Percentiles rank a stretch among this genome's conserved stretches.
These are phyloP conservation scores for Sistotremastrum niveocremeum DNA, from an alignment of 768 basidiomycete genomes.

Conservation along the genomic window DNA sequence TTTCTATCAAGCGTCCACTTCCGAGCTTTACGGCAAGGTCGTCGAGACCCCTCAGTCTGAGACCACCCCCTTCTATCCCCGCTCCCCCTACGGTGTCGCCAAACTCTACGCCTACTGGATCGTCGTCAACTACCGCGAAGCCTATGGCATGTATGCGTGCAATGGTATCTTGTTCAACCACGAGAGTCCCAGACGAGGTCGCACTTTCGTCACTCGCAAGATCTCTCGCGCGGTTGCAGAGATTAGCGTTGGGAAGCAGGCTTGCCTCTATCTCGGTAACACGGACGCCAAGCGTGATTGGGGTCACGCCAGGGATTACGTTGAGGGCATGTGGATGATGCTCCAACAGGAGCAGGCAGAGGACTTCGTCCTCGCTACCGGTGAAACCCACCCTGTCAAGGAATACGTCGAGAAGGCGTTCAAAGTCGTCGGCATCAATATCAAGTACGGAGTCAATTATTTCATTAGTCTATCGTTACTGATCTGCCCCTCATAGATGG, in stretches of 20 bases:
- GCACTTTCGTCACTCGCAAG: conserved; percentile 95
- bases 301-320: conserved; percentile 91
- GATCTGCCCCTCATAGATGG: conserved; percentile 38
- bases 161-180: conserved; percentile 98
- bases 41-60: conserved; percentile 92
- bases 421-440: conserved; percentile 43
- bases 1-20: conserved; percentile 97
- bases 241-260: conserved; percentile 78
- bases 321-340: conserved; percentile 98
- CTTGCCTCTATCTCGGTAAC: conserved; percentile 88
- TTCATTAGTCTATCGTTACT: conserved; percentile 2
- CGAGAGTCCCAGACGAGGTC: conserved; percentile 86
- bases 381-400: conserved; percentile 89
- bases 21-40: conserved; percentile 95
- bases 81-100: conserved; percentile 90
- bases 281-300: conserved; percentile 92
- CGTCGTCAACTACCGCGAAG: conserved; percentile 84
- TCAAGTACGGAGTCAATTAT: conserved; percentile 33
- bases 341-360: conserved; percentile 74
- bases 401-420: conserved; percentile 91
- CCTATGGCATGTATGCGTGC: conserved; percentile 92
- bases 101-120: conserved; percentile 92
- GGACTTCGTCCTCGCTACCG: conserved; percentile 92
- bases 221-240: conserved; percentile 88
- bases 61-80: conserved; percentile 97